Percentiles rank a stretch among this genome's conserved stretches.
Conservation (phyloP, 768 basidiomycete genomes). For the Leccinum olivaceopallidum region DNA sequence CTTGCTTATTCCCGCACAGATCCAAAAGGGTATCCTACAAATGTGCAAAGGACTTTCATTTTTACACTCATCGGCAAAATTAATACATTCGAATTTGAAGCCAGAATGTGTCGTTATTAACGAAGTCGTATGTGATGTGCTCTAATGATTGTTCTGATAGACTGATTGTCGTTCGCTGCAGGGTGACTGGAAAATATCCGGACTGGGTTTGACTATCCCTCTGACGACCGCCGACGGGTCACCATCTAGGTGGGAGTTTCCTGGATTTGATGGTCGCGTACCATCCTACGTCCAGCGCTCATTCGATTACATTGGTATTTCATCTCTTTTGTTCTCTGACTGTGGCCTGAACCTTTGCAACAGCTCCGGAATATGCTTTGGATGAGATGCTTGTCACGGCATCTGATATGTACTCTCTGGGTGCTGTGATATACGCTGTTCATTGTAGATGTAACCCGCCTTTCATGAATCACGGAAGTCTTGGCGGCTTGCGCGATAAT, state of each 20-base stretch:
- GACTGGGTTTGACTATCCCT: constrained; percentile 84
- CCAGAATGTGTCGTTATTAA: constrained; percentile 91
- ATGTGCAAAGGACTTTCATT: constrained; percentile 89
- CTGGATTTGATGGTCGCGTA: constrained; percentile 78
- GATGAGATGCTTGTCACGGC: constrained; percentile 85
- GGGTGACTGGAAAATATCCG: constrained; percentile 99
- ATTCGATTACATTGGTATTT: constrained; percentile 88
- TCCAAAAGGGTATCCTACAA: constrained; percentile 96
- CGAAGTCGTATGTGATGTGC: constrained; percentile 59
- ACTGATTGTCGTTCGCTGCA: constrained; percentile 32
- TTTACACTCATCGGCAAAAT: constrained; percentile 86
- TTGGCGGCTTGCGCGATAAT: constrained; percentile 68
- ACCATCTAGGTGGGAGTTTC: constrained; percentile 86
- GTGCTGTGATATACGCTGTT: constrained; percentile 88
- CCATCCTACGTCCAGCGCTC: constrained; percentile 86
- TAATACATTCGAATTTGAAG: constrained; percentile 90
- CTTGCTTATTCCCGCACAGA: constrained; percentile 43
- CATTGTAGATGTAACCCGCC: constrained; percentile 88
- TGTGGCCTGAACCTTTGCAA: constrained; percentile 5
- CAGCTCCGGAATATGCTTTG: constrained; percentile 92
- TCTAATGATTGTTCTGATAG: background rate
- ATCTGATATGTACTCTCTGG: constrained; percentile 93
- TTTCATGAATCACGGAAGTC: constrained; percentile 79
- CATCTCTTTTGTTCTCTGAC: background rate
- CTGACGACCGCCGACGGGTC: constrained; percentile 66